Evolutionary conservation across 139 green algal genomes (phyloP).

Genomic region (Astrephomene gubernaculifera): DNA sequence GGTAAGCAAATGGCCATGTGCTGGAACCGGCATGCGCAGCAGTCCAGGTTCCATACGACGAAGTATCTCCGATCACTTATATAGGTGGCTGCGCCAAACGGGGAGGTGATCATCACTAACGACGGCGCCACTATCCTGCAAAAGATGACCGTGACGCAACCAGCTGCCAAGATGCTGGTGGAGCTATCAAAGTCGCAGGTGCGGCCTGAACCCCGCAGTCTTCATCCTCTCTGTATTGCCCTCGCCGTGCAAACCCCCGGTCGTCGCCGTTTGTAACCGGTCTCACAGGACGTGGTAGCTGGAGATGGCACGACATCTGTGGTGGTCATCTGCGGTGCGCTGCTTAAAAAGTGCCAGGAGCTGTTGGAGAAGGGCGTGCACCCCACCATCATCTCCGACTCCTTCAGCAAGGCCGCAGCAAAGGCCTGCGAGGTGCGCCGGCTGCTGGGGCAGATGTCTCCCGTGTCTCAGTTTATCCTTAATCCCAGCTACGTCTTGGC

Average conservation of each 20-base stretch:
- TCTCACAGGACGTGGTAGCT: constrained; percentile 94
- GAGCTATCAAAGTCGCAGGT: constrained; percentile 97
- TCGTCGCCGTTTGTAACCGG: too few relatives aligned
- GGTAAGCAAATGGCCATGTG: constrained; percentile 61
- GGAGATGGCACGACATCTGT: constrained; percentile 98
- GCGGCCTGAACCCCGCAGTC: not conserved
- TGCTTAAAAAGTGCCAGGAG: constrained; percentile 93
- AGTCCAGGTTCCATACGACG: not conserved
- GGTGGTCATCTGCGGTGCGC: constrained; percentile 90
- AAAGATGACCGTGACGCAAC: constrained; percentile 97
- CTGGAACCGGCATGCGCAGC: not conserved
- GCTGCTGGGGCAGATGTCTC: not conserved
- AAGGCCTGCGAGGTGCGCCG: constrained; percentile 83
- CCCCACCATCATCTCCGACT: constrained; percentile 96
- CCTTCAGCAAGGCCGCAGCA: constrained; percentile 85
- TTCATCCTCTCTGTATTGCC: too few relatives aligned
- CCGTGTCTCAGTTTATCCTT: too few relatives aligned
- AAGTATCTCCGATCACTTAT: not conserved
- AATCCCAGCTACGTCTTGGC: too few relatives aligned
- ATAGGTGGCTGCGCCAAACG: constrained; percentile 87
- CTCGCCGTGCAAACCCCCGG: too few relatives aligned
- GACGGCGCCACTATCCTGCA: constrained; percentile 99
- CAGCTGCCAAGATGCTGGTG: constrained; percentile 99
- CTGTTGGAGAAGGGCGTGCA: constrained; percentile 72
- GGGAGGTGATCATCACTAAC: constrained; percentile 99